Base-by-base conservation (phyloP, 1,139 yeast genomes). In the Debaryomycetaceae sp. region DNA sequence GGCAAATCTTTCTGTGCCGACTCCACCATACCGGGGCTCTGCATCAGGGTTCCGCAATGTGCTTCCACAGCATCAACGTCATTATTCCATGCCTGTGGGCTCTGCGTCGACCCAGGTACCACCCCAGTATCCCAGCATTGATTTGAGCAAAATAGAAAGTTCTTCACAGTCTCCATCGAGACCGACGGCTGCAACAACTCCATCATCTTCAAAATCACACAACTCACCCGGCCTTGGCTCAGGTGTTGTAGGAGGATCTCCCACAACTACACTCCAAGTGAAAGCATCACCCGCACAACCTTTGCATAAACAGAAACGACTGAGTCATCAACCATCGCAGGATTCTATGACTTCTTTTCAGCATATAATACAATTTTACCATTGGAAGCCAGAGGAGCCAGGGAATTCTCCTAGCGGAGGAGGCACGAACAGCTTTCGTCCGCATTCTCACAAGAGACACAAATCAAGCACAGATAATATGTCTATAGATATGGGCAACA, bases 281-380 rank as follows among this genome's bases (percentile, higher is more conserved):
- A 68, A 65, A 36, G 76, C 78, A 6, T 56, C 65, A 6, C 76
- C 77, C 1, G 77, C 78, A 1, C 77, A 72, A 49, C 77, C 77
- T 5, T 60, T 72, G 39, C 69, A 68, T 49, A 68, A 64, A 46
- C 75, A 68, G 49, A 60, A 58, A 36, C 58, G 53, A 45, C 67
- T 62, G 60, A 55, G 55, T 34, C 65, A 62, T 27, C 74, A 69
- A 1, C 76, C 78, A 22, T 63, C 75, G 23, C 80, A 73, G 49
- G 79, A 75, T 53, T 67, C 76, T 36, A 75, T 75, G 77, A 69
- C 78, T 6, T 70, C 77, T n/a, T 72, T 72, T 48, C 80, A 76
- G 56, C 80, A 76, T 49, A 65, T 75, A 5, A 75, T 76, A 29
- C 81, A 75, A 49, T 76, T 76, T 52, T 80, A 76, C 47, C 81